phyloP scores from a whole-genome alignment of 192 early-diverging fungal genomes.

The Coemansia sp. region DNA sequence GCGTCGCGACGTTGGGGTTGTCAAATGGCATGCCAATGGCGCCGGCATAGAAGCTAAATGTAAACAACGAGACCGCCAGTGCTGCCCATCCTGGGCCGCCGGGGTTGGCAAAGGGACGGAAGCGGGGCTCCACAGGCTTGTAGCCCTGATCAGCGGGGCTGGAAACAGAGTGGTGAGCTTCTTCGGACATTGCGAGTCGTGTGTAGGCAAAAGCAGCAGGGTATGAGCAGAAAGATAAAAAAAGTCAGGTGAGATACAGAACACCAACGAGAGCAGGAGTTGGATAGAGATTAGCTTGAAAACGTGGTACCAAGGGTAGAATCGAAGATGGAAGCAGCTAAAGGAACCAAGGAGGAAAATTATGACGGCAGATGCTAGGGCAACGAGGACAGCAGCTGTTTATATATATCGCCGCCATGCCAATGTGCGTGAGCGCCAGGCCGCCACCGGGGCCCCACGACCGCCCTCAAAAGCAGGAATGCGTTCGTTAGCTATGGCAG shows the following conservation, averaged over 20 bases:
- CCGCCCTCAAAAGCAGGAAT: neutral
- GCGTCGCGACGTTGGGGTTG: constrained; percentile 47
- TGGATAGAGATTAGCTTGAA: neutral
- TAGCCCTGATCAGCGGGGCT: constrained; percentile 15
- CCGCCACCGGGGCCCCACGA: constrained; percentile 8
- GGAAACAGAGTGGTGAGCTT: constrained; percentile 20
- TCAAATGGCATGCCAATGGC: constrained; percentile 54
- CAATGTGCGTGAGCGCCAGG: neutral
- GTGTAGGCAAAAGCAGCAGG: neutral
- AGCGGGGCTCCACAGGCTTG: constrained; percentile 25
- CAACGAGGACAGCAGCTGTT: neutral
- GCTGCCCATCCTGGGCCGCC: constrained; percentile 52
- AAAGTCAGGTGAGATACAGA: neutral
- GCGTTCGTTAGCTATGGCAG: neutral
- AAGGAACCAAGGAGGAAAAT: neutral
- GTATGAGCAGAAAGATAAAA: neutral
- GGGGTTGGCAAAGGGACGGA: constrained; percentile 53
- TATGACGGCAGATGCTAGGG: neutral
- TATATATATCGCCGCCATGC: neutral
- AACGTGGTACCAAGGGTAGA: neutral
- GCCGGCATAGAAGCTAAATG: constrained; percentile 52
- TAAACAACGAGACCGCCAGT: constrained; percentile 48
- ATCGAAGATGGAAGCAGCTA: neutral
- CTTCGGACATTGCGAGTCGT: constrained; percentile 28
- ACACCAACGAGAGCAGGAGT: neutral